Evolutionary conservation across 2,329 filamentous ascomycete genomes (phyloP).

Genomic region (Fusarium temperatum): DNA sequence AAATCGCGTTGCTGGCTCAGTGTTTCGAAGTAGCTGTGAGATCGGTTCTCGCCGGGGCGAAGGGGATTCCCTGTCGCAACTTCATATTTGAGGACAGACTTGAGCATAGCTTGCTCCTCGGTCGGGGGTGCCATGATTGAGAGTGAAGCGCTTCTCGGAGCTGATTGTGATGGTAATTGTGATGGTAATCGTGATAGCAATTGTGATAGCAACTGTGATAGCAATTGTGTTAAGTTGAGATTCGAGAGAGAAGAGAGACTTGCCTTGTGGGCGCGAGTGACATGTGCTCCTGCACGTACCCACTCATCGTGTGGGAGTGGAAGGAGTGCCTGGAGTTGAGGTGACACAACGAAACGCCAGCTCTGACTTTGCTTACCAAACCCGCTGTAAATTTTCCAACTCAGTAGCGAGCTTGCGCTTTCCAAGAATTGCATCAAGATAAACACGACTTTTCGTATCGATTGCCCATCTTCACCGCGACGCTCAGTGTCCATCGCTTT

Average conservation of each 20-base stretch:
- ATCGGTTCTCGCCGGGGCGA: background rate
- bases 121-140: background rate
- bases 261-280: background rate
- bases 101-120: background rate
- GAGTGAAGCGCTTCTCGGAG: background rate
- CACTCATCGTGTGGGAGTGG: background rate
- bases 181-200: background rate
- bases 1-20: background rate
- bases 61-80: background rate
- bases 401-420: background rate
- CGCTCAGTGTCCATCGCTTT: no score
- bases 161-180: background rate
- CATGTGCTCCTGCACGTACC: background rate
- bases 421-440: background rate
- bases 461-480: no score
- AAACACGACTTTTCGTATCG: no score
- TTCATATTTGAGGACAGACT: background rate
- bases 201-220: background rate
- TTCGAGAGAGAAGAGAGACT: background rate
- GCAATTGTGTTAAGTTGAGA: background rate
- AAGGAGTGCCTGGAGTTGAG: background rate
- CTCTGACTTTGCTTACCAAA: background rate
- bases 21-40: background rate
- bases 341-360: background rate
- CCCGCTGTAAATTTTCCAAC: no score